Percentiles rank a stretch among this genome's conserved stretches.
Evolutionary conservation across 331 rosid genomes (phyloP).

Genomic region (Acacia pycnantha): DNA sequence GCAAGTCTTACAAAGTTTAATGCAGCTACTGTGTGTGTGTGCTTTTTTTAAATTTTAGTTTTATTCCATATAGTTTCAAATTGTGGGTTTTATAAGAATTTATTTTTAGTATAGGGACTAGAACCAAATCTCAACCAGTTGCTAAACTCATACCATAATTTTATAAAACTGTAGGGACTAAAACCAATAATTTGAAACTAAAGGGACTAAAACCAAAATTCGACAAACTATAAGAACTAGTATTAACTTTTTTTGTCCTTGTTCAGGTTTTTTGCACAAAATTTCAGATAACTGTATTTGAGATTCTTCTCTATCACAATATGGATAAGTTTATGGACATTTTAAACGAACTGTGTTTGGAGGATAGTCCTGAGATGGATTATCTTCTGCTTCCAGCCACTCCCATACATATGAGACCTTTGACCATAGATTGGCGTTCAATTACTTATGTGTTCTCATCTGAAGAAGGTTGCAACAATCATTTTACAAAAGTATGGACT

Average conservation of each 20-base stretch:
- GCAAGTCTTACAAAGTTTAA: neutral
- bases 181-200: no score
- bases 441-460: slow-evolving; percentile 42
- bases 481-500: slow-evolving; percentile 27
- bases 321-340: slow-evolving; percentile 12
- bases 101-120: no score
- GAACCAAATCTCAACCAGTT: no score
- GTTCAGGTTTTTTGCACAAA: slow-evolving; percentile 56
- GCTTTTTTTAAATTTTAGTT: neutral
- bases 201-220: no score
- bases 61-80: no score
- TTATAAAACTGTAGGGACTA: no score
- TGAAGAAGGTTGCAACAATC: slow-evolving; percentile 1
- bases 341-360: slow-evolving; percentile 29
- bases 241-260: neutral
- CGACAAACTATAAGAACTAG: no score
- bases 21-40: neutral
- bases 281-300: slow-evolving; percentile 53
- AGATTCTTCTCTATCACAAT: slow-evolving; percentile 33
- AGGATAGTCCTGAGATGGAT: slow-evolving; percentile 45
- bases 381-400: slow-evolving; percentile 68
- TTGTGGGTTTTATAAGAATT: no score
- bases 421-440: slow-evolving; percentile 52
- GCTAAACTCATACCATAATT: no score
- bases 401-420: slow-evolving; percentile 6